Conservation (phyloP, 2,329 filamentous ascomycete genomes). For the Hawksworthiomyces lignivorus region DNA sequence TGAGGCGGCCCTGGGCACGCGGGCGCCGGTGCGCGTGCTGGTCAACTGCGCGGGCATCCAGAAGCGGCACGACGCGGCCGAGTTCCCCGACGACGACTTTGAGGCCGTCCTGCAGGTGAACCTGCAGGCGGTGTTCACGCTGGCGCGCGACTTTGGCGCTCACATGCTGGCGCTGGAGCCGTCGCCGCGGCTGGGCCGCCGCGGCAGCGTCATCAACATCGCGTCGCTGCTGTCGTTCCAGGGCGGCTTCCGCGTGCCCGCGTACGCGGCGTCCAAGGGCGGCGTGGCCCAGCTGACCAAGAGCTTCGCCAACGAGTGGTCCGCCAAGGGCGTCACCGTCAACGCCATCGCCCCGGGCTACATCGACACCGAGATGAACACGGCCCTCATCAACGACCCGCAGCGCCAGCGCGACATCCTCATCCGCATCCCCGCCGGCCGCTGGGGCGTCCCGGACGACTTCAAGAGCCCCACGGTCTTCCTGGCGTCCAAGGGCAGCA, state of each 20-base stretch:
- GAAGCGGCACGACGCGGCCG: slow-evolving; percentile 63
- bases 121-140: slow-evolving; percentile 70
- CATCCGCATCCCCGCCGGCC: slow-evolving; percentile 71
- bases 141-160: slow-evolving; percentile 68
- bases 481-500: slow-evolving; percentile 66
- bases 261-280: slow-evolving; percentile 80
- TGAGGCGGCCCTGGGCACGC: slow-evolving; percentile 38
- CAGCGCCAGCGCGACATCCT: slow-evolving; percentile 66
- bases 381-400: slow-evolving; percentile 66
- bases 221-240: slow-evolving; percentile 76
- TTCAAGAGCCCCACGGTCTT: slow-evolving; percentile 80
- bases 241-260: slow-evolving; percentile 80
- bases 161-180: slow-evolving; percentile 61
- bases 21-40: slow-evolving; percentile 57
- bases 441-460: slow-evolving; percentile 79
- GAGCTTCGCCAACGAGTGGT: slow-evolving; percentile 81
- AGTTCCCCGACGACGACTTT: slow-evolving; percentile 73
- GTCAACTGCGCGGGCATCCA: slow-evolving; percentile 87
- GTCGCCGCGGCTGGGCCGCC: slow-evolving; percentile 41
- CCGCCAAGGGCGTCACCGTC: slow-evolving; percentile 67
- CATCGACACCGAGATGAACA: slow-evolving; percentile 92
- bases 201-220: slow-evolving; percentile 75
- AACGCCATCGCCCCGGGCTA: slow-evolving; percentile 89
- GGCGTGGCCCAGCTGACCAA: slow-evolving; percentile 81
- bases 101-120: slow-evolving; percentile 80